Evolutionary conservation across 208 protist genomes (phyloP).

Genomic region (Lotmaria passim): DNA sequence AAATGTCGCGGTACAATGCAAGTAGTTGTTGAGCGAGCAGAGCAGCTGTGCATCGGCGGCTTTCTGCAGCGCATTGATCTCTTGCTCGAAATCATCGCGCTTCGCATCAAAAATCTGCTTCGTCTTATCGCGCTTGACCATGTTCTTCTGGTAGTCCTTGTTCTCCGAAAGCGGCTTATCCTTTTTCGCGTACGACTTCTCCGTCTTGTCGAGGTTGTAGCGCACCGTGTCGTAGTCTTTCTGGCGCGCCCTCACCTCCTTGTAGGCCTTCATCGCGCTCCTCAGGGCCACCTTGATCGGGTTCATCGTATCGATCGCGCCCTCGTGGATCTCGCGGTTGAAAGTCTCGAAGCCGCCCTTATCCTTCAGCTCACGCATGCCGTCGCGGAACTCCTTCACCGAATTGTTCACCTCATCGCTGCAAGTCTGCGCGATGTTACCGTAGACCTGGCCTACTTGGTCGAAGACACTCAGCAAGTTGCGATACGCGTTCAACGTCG

Average conservation of each 20-base stretch:
- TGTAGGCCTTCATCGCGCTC: slow-evolving; percentile 42
- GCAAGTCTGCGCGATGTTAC: slow-evolving; percentile 49
- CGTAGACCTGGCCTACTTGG: slow-evolving; percentile 47
- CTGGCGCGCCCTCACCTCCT: slow-evolving; percentile 39
- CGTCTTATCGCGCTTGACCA: slow-evolving; percentile 48
- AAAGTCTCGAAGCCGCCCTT: slow-evolving; percentile 53
- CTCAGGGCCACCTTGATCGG: slow-evolving; percentile 45
- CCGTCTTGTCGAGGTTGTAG: slow-evolving; percentile 51
- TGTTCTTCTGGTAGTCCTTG: slow-evolving; percentile 53
- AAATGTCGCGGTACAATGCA: slow-evolving; percentile 48
- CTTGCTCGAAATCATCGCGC: slow-evolving; percentile 36
- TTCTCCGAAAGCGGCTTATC: slow-evolving; percentile 58
- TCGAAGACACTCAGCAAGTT: slow-evolving; percentile 61
- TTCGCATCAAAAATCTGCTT: slow-evolving; percentile 43
- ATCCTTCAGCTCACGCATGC: slow-evolving; percentile 70
- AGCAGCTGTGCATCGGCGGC: slow-evolving; percentile 30
- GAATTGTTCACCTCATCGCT: slow-evolving; percentile 25
- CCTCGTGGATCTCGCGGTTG: slow-evolving; percentile 56
- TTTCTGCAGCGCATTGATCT: slow-evolving; percentile 38
- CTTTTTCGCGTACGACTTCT: slow-evolving; percentile 77
- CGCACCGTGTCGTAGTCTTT: slow-evolving; percentile 63
- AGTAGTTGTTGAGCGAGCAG: slow-evolving; percentile 59
- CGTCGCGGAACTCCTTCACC: slow-evolving; percentile 47
- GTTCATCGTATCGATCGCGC: slow-evolving; percentile 36
- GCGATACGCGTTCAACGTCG: slow-evolving; percentile 68